Percentiles rank a stretch among this genome's conserved stretches.
These are phyloP conservation scores for Phlyctochytrium bullatum DNA, from an alignment of 192 early-diverging fungal species.

Conservation along the genomic window DNA sequence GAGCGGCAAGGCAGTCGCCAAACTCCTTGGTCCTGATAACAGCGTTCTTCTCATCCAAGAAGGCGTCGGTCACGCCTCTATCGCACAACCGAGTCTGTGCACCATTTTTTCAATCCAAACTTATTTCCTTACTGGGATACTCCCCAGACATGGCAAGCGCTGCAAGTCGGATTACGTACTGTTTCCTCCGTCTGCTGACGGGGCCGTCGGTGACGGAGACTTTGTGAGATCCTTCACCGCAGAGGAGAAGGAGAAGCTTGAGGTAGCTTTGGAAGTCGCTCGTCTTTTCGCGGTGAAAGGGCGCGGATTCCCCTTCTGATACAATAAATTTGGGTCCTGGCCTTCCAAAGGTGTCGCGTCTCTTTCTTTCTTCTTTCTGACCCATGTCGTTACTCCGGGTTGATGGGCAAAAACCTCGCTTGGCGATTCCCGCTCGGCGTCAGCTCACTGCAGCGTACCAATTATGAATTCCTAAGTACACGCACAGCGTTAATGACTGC, in stretches of 20 bases:
- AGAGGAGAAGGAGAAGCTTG: background rate
- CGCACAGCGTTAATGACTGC: too few species aligned
- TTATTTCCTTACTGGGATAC: slow-evolving; percentile 16
- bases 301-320: too few species aligned
- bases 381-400: too few species aligned
- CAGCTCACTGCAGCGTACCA: too few species aligned
- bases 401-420: too few species aligned
- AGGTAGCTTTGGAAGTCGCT: background rate
- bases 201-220: background rate
- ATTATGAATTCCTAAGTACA: too few species aligned
- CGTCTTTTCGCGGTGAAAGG: too few species aligned
- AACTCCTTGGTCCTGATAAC: slow-evolving; percentile 7
- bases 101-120: slow-evolving; percentile 21
- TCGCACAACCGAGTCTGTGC: slow-evolving; percentile 31
- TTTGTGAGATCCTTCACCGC: background rate
- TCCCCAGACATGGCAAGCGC: background rate
- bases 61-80: slow-evolving; percentile 37
- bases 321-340: too few species aligned
- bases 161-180: background rate
- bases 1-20: slow-evolving; percentile 18
- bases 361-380: too few species aligned
- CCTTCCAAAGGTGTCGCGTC: too few species aligned
- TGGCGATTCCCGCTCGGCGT: too few species aligned
- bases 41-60: slow-evolving; percentile 30
- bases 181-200: background rate